Evolutionary conservation across 2,329 filamentous ascomycete species (phyloP).

Genomic region (Fusarium sp.): DNA sequence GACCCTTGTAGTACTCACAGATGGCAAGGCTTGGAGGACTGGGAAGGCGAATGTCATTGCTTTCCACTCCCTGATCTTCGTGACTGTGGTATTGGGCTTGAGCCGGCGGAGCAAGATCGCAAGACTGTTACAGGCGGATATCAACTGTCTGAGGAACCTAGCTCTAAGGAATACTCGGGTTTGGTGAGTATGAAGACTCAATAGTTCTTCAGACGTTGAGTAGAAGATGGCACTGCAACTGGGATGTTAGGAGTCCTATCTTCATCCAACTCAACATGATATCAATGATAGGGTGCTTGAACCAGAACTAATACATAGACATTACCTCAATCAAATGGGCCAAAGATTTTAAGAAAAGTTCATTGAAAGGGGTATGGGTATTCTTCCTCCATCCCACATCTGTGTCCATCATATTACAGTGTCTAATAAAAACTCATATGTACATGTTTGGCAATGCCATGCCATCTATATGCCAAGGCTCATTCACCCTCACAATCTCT

Average conservation of each 20-base stretch:
- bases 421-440: slow-evolving; percentile 32
- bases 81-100: neutral
- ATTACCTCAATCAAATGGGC: neutral
- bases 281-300: no score
- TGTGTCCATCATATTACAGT: slow-evolving; percentile 35
- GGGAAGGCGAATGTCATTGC: neutral
- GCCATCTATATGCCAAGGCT: slow-evolving; percentile 32
- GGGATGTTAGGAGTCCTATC: neutral
- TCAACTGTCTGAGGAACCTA: neutral
- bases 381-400: slow-evolving; percentile 21
- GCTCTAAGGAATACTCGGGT: neutral
- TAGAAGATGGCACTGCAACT: neutral
- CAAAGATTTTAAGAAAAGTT: slow-evolving; percentile 4
- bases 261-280: neutral
- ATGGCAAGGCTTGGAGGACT: neutral
- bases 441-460: slow-evolving; percentile 30
- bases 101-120: neutral
- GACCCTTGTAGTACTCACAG: neutral
- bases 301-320: neutral
- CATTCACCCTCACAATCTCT: slow-evolving; percentile 11
- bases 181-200: neutral
- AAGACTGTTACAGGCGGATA: neutral
- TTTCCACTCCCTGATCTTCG: neutral
- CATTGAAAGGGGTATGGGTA: slow-evolving; percentile 36
- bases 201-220: neutral